Conservation (phyloP, 768 basidiomycete species). For the Hygrophoropsis aurantiaca region DNA sequence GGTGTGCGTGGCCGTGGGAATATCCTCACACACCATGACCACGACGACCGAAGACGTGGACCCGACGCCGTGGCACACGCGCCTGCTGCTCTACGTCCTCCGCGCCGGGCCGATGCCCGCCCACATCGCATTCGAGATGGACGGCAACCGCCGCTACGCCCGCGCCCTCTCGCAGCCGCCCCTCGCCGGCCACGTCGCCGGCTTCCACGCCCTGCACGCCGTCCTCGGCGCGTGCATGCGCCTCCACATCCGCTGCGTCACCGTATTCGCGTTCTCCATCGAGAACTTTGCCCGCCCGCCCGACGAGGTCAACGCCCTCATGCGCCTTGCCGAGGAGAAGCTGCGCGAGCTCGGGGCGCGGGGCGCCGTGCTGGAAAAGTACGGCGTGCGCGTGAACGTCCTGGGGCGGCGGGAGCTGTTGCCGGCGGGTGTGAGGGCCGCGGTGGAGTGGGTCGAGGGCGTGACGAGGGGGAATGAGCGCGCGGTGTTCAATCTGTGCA, state of each 20-base stretch:
- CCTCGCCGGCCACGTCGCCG: conserved; percentile 81
- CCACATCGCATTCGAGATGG: conserved; percentile 96
- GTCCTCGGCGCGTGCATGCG: conserved; percentile 83
- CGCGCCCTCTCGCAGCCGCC: conserved; percentile 63
- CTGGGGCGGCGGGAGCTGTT: conserved; percentile 74
- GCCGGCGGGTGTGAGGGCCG: conserved; percentile 70
- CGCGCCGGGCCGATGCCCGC: conserved; percentile 81
- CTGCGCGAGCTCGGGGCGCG: conserved; percentile 75
- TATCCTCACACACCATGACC: no score
- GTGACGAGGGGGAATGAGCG: conserved; percentile 80
- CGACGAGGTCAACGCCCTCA: conserved; percentile 85
- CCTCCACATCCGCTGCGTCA: conserved; percentile 79
- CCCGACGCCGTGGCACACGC: no score
- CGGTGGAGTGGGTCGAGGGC: conserved; percentile 68
- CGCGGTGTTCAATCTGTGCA: conserved; percentile 87
- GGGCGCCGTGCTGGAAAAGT: conserved; percentile 77
- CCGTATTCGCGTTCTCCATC: conserved; percentile 96
- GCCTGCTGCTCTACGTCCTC: conserved; percentile 63
- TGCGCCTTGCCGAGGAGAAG: conserved; percentile 76
- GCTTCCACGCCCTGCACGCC: conserved; percentile 75
- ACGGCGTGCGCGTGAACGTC: conserved; percentile 84
- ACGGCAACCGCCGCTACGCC: conserved; percentile 93
- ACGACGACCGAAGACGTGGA: no score
- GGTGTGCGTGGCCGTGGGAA: no score
- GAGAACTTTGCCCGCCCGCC: conserved; percentile 92